Conservation (phyloP, 2,329 filamentous ascomycete genomes). For the Blastomyces parvus region DNA sequence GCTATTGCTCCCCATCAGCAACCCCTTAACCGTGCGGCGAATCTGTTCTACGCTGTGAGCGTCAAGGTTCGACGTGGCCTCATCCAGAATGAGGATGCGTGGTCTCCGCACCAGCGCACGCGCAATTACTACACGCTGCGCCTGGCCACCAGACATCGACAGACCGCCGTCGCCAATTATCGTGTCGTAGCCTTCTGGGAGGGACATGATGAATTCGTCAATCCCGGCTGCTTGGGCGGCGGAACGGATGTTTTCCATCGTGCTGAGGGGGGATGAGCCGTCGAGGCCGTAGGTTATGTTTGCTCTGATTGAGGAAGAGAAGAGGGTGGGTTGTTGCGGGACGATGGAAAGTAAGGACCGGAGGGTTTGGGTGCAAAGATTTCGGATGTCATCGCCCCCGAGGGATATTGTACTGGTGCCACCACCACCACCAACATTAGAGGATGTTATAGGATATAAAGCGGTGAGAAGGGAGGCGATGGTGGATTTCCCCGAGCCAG, state of each 20-base stretch:
- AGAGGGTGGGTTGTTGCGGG: conserved; percentile 55
- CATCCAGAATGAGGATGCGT: conserved; percentile 68
- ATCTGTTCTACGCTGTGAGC: conserved; percentile 56
- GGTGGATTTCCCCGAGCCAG: conserved; percentile 87
- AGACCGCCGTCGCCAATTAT: conserved; percentile 67
- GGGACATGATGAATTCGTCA: conserved; percentile 63
- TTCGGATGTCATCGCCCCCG: conserved; percentile 46
- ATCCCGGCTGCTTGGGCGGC: conserved; percentile 53
- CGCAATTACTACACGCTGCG: conserved; percentile 72
- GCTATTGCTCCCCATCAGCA: conserved; percentile 35
- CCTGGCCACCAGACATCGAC: conserved; percentile 67
- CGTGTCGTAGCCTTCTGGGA: conserved; percentile 64
- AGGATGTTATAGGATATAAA: conserved; percentile 46
- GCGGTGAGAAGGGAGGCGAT: conserved; percentile 64
- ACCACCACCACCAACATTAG: conserved; percentile 14
- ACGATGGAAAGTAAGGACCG: conserved; percentile 55
- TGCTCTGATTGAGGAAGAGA: conserved; percentile 34
- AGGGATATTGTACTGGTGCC: conserved; percentile 39
- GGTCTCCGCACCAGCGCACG: conserved; percentile 65
- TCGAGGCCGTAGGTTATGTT: conserved; percentile 67
- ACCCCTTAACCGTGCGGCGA: conserved; percentile 48
- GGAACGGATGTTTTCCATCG: conserved; percentile 41
- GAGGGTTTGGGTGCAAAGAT: conserved; percentile 50
- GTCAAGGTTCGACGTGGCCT: conserved; percentile 77
- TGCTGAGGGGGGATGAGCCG: conserved; percentile 44